A percentile compares a stretch with the other conserved stretches of the same genome.
Evolutionary conservation across 78 protist genomes (phyloP).

Genomic region (Chrysochromulina parva): DNA sequence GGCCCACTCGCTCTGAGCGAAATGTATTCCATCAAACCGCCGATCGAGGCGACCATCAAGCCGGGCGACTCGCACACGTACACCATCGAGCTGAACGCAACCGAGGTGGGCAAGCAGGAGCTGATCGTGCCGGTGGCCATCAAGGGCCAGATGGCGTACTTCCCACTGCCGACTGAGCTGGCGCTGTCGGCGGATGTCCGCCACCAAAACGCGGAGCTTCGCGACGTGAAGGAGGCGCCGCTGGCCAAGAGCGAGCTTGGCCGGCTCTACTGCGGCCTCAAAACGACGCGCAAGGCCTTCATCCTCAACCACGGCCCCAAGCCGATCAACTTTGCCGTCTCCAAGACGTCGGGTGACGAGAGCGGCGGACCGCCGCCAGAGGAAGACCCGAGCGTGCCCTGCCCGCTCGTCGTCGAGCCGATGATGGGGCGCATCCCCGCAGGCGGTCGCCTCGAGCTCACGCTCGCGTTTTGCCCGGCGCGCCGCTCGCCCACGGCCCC

Average conservation of each 20-base stretch:
- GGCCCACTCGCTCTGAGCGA: not conserved
- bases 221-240: not conserved
- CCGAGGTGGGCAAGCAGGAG: not conserved
- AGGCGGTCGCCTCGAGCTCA: too few species aligned
- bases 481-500: too few species aligned
- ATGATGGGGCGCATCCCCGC: too few species aligned
- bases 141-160: not conserved
- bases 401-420: too few species aligned
- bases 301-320: not conserved
- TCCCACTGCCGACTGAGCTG: not conserved
- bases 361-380: not conserved
- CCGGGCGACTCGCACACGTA: not conserved
- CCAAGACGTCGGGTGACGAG: not conserved
- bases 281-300: not conserved
- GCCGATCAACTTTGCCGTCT: not conserved
- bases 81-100: not conserved
- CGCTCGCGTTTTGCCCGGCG: too few species aligned
- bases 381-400: too few species aligned
- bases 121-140: not conserved
- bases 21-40: not conserved
- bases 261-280: not conserved
- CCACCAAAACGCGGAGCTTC: not conserved
- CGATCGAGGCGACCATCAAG: not conserved
- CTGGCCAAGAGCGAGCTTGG: not conserved
- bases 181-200: not conserved